Evolutionary conservation across 768 basidiomycete genomes (phyloP).

Genomic region (Mycena metata): DNA sequence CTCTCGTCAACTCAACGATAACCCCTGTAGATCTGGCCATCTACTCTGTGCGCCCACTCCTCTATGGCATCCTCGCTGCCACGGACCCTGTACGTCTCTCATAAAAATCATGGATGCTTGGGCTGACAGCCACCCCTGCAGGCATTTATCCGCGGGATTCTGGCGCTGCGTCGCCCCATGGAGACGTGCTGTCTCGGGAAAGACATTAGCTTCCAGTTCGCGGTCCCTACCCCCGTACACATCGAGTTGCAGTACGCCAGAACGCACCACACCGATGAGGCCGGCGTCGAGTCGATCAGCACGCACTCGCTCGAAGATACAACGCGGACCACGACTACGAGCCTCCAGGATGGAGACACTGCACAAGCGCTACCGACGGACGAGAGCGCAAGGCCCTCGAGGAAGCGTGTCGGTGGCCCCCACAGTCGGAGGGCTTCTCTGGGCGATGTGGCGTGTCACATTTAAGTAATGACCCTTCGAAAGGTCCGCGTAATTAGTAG

Average conservation of each 20-base stretch:
- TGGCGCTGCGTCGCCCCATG: neutral
- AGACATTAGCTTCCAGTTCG: neutral
- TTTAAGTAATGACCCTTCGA: neutral
- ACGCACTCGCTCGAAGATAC: neutral
- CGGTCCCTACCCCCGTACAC: neutral
- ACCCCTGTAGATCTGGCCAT: neutral
- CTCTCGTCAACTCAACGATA: neutral
- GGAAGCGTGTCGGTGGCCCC: neutral
- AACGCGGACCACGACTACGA: neutral
- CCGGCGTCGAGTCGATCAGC: neutral
- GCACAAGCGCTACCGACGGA: neutral
- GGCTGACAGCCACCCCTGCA: neutral
- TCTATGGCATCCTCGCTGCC: neutral
- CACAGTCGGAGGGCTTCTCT: neutral
- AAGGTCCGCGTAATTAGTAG: neutral
- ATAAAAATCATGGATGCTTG: neutral
- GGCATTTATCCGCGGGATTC: constrained; percentile 4
- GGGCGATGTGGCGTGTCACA: neutral
- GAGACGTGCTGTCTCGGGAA: neutral
- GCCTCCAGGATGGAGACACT: neutral
- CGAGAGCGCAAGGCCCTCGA: neutral
- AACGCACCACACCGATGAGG: neutral
- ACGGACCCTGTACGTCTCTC: constrained; percentile 7
- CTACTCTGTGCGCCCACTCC: neutral
- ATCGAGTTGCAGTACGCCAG: neutral